Evolutionary conservation across 1,284 basidiomycete species (phyloP).

Genomic region (Porogramme epimiltina): DNA sequence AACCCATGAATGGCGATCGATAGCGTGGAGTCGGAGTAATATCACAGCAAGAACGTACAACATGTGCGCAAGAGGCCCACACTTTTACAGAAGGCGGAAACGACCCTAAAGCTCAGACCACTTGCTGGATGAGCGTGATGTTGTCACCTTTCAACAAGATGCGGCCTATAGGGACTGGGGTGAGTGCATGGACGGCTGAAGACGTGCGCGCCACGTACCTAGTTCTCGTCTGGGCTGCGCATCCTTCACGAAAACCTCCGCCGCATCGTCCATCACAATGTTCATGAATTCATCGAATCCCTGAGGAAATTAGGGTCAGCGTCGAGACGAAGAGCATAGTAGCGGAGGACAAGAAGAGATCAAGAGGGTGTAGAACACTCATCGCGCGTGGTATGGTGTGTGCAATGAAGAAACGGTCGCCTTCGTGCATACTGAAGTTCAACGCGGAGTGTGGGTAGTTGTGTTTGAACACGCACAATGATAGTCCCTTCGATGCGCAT

Average conservation of each 20-base stretch:
- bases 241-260: slow-evolving; percentile 90
- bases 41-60: slow-evolving; percentile 28
- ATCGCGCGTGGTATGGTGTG: slow-evolving; percentile 15
- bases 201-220: slow-evolving; percentile 48
- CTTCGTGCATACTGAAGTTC: slow-evolving; percentile 31
- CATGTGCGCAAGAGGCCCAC: slow-evolving; percentile 16
- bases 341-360: slow-evolving; percentile 1
- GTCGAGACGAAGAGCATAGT: not conserved
- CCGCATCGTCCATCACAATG: slow-evolving; percentile 93
- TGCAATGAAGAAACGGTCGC: slow-evolving; percentile 24
- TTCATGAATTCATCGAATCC: slow-evolving; percentile 99
- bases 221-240: slow-evolving; percentile 82
- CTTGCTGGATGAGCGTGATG: slow-evolving; percentile 91
- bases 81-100: slow-evolving; percentile 23
- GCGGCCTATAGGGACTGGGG: slow-evolving; percentile 60
- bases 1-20: slow-evolving; percentile 5
- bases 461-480: slow-evolving; percentile 67
- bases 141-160: slow-evolving; percentile 96
- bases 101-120: slow-evolving; percentile 32
- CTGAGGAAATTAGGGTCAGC: slow-evolving; percentile 42
- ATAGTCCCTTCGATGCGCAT: slow-evolving; percentile 97
- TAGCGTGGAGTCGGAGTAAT: slow-evolving; percentile 18
- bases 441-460: slow-evolving; percentile 31
- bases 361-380: slow-evolving; percentile 15
- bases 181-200: not conserved